Percentiles rank a stretch among this genome's conserved stretches.
Conservation (phyloP, 768 basidiomycete species). For the Lactarius pseudohatsudake region DNA sequence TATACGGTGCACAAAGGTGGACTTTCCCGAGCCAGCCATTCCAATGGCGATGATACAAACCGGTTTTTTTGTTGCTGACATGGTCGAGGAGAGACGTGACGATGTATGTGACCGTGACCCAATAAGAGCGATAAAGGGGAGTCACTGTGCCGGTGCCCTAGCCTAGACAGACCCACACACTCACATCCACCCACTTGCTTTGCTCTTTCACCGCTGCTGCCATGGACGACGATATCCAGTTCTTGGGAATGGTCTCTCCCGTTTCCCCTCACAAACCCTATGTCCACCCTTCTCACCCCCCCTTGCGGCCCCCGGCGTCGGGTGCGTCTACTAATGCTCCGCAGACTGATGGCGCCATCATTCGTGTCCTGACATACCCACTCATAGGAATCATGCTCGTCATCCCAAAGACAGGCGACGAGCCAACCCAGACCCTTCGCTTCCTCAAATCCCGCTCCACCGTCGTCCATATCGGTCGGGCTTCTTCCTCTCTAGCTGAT, state of each 20-base stretch:
- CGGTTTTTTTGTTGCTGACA: slow-evolving; percentile 53
- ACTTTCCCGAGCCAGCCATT: slow-evolving; percentile 97
- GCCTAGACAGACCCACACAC: not conserved
- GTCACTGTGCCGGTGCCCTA: not conserved
- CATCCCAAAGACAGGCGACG: slow-evolving; percentile 51
- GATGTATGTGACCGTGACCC: not conserved
- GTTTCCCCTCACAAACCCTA: slow-evolving; percentile 8
- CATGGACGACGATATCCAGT: slow-evolving; percentile 29
- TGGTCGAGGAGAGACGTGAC: not conserved
- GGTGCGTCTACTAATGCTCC: slow-evolving; percentile 17
- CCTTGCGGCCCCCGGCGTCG: slow-evolving; percentile 21
- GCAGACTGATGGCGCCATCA: not conserved
- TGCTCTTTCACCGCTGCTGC: not conserved
- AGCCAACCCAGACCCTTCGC: slow-evolving; percentile 46
- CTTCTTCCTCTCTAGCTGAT: slow-evolving; percentile 49
- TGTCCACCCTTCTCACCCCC: slow-evolving; percentile 3
- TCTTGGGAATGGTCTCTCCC: slow-evolving; percentile 15
- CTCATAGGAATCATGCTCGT: slow-evolving; percentile 58
- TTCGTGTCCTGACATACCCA: slow-evolving; percentile 6
- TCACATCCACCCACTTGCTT: not conserved
- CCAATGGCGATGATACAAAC: slow-evolving; percentile 88
- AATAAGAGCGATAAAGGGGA: slow-evolving; percentile 25
- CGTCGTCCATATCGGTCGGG: slow-evolving; percentile 66
- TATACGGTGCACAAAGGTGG: slow-evolving; percentile 93
- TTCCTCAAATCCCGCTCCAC: slow-evolving; percentile 53